Evolutionary conservation across 495 filamentous ascomycete species (phyloP).

Genomic region (Mytilinidion resinicola): DNA sequence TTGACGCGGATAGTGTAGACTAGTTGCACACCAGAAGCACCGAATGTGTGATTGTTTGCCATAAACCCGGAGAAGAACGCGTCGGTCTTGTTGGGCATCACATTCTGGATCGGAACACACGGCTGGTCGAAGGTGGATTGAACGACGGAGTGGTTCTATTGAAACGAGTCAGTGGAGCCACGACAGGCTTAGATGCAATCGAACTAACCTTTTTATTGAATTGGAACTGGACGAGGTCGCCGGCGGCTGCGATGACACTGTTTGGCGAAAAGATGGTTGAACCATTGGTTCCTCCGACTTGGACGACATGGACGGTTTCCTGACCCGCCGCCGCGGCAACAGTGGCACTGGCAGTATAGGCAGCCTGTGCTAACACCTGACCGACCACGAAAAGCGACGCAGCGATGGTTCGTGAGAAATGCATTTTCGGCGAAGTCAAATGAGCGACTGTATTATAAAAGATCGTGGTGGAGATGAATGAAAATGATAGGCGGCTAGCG

Average conservation of each 20-base stretch:
- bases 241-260: conserved; percentile 37
- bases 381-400: conserved; percentile 18
- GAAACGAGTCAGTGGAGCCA: neutral
- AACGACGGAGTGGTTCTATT: conserved; percentile 44
- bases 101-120: conserved; percentile 33
- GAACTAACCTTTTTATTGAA: conserved; percentile 43
- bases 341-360: neutral
- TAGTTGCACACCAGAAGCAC: neutral
- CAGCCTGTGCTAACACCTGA: neutral
- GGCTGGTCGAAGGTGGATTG: conserved; percentile 42
- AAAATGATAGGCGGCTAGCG: conserved; percentile 25
- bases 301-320: conserved; percentile 24
- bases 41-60: conserved; percentile 18
- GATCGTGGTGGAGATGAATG: conserved; percentile 1
- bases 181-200: neutral
- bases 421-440: conserved; percentile 23
- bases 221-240: conserved; percentile 49
- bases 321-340: conserved; percentile 2
- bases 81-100: conserved; percentile 26
- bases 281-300: conserved; percentile 27
- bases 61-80: conserved; percentile 39
- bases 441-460: conserved; percentile 23
- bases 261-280: conserved; percentile 35
- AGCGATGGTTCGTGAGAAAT: conserved; percentile 23
- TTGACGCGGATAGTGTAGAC: conserved; percentile 35